Evolutionary conservation across 345 rosid genomes (phyloP).

Genomic region (Euphorbia lathyris): DNA sequence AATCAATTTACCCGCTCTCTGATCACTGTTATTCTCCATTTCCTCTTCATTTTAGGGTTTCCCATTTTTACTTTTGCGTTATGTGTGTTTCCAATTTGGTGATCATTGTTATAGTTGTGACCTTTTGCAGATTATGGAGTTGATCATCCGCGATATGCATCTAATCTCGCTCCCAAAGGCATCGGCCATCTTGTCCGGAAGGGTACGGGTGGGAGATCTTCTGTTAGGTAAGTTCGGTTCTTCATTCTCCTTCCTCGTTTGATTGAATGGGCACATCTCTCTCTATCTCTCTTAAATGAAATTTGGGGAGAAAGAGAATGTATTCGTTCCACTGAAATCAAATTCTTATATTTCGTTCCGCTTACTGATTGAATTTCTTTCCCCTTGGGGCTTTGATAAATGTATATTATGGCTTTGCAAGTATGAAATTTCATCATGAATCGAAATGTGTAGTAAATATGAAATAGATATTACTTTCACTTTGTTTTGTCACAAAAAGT

Average conservation of each 20-base stretch:
- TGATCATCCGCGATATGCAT: slow-evolving; percentile 58
- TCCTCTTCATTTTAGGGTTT: slow-evolving; percentile 11
- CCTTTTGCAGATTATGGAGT: slow-evolving; percentile 47
- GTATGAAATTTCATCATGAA: neutral
- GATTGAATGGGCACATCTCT: too few relatives aligned
- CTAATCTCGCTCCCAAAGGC: slow-evolving; percentile 64
- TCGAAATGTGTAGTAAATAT: neutral
- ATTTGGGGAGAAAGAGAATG: neutral
- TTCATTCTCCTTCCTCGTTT: neutral
- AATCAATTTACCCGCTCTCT: slow-evolving; percentile 49
- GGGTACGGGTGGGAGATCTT: slow-evolving; percentile 99
- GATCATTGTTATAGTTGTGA: neutral
- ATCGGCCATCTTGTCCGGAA: slow-evolving; percentile 82
- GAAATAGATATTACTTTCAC: neutral
- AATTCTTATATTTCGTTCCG: neutral
- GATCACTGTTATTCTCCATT: slow-evolving; percentile 33
- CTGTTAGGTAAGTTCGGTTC: slow-evolving; percentile 61
- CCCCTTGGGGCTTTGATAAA: neutral
- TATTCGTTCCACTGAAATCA: neutral
- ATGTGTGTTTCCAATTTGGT: neutral
- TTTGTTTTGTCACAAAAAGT: neutral
- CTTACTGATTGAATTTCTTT: neutral
- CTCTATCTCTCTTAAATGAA: neutral
- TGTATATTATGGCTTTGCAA: neutral
- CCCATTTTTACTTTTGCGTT: neutral